phyloP scores from a whole-genome alignment of 371 early-diverging fungal species.

The Nosema muscidifuracis region DNA sequence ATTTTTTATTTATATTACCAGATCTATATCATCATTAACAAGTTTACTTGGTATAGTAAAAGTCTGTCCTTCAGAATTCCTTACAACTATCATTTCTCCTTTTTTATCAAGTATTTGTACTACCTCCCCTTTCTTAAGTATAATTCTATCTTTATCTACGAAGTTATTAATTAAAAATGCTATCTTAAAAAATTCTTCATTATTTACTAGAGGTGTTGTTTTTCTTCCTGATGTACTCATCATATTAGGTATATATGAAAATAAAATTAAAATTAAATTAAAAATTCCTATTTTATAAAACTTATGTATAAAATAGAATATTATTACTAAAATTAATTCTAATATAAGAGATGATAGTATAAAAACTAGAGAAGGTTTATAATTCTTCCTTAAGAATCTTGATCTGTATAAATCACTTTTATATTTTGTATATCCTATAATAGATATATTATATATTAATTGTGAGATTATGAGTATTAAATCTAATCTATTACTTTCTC shows the following conservation, averaged over 20 bases:
- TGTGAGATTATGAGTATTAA: background rate
- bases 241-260: background rate
- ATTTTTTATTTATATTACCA: slow-evolving; percentile 13
- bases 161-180: slow-evolving; percentile 9
- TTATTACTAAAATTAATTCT: background rate
- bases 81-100: slow-evolving; percentile 14
- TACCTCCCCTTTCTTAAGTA: slow-evolving; percentile 17
- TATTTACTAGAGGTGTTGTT: slow-evolving; percentile 13
- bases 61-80: slow-evolving; percentile 14
- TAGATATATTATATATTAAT: background rate
- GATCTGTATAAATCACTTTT: slow-evolving; percentile 7
- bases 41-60: slow-evolving; percentile 8
- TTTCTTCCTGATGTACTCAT: slow-evolving; percentile 7
- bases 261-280: background rate
- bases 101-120: slow-evolving; percentile 25
- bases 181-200: slow-evolving; percentile 29
- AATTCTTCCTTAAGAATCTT: slow-evolving; percentile 23
- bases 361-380: background rate
- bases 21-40: slow-evolving; percentile 28
- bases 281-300: background rate
- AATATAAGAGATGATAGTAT: background rate
- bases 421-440: background rate
- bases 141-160: background rate
- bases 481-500: too few species aligned
- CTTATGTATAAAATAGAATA: slow-evolving; percentile 5